Evolutionary conservation across 2,329 filamentous ascomycete genomes (phyloP).

Genomic region (Arthroderma sp.): DNA sequence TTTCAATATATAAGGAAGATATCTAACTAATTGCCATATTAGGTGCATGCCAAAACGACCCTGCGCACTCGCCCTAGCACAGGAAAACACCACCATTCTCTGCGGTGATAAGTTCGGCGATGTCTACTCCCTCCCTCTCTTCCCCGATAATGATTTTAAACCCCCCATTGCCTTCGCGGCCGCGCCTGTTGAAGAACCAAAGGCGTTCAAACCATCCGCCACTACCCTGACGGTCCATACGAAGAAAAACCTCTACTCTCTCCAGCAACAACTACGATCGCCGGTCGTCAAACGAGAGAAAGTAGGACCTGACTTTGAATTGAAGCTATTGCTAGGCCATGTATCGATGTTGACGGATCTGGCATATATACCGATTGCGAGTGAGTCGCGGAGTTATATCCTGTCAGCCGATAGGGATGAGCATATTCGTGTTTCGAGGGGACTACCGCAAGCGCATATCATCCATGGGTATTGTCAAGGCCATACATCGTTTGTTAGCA

Average conservation of each 20-base stretch:
- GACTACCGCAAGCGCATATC: constrained; percentile 68
- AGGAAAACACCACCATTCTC: constrained; percentile 60
- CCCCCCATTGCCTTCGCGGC: constrained; percentile 16
- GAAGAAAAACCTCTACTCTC: constrained; percentile 45
- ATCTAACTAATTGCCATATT: background rate
- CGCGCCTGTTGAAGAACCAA: constrained; percentile 14
- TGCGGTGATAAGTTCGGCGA: constrained; percentile 94
- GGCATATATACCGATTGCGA: constrained; percentile 40
- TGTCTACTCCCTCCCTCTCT: constrained; percentile 74
- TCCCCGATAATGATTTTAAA: constrained; percentile 33
- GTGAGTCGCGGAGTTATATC: constrained; percentile 44
- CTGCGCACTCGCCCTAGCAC: constrained; percentile 58
- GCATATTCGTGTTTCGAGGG: constrained; percentile 80
- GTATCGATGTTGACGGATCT: constrained; percentile 88
- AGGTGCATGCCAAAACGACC: constrained; percentile 84
- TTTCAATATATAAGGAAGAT: constrained; percentile 19
- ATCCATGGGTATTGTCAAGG: constrained; percentile 85
- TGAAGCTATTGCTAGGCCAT: constrained; percentile 73
- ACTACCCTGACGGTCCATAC: constrained; percentile 50
- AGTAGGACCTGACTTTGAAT: constrained; percentile 52
- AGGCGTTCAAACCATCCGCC: constrained; percentile 41
- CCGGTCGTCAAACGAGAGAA: constrained; percentile 33
- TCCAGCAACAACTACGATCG: constrained; percentile 45
- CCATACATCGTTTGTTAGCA: constrained; percentile 73
- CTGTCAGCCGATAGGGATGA: constrained; percentile 60